phyloP scores from a whole-genome alignment of 1,139 yeast species.

The Candida tetrigidarum region DNA sequence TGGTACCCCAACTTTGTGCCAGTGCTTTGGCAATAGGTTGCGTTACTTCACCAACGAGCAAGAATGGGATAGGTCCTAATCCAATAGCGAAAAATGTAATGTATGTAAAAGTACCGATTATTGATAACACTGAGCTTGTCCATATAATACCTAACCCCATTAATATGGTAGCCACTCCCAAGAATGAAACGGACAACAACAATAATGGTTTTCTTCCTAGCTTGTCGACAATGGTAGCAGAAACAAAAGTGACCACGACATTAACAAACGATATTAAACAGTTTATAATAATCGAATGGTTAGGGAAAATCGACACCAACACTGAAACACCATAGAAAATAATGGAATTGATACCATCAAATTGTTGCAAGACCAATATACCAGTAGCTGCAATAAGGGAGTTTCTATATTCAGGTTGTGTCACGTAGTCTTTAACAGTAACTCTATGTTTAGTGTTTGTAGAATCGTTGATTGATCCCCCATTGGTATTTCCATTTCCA shows the following conservation, averaged over 20 bases:
- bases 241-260: slow-evolving; percentile 67
- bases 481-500: slow-evolving; percentile 13
- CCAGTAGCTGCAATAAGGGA: slow-evolving; percentile 73
- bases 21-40: slow-evolving; percentile 78
- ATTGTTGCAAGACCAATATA: slow-evolving; percentile 84
- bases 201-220: slow-evolving; percentile 80
- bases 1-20: slow-evolving; percentile 93
- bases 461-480: not conserved
- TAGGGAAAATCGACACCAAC: slow-evolving; percentile 69
- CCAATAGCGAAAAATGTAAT: slow-evolving; percentile 90
- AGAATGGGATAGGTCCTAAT: slow-evolving; percentile 92
- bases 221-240: slow-evolving; percentile 75
- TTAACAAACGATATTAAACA: slow-evolving; percentile 76
- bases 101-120: slow-evolving; percentile 69
- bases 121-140: slow-evolving; percentile 55
- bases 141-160: slow-evolving; percentile 69
- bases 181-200: slow-evolving; percentile 62
- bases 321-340: slow-evolving; percentile 92
- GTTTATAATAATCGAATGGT: slow-evolving; percentile 69
- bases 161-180: slow-evolving; percentile 67
- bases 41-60: slow-evolving; percentile 87
- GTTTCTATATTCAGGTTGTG: slow-evolving; percentile 52
- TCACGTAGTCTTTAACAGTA: slow-evolving; percentile 48
- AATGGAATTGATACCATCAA: slow-evolving; percentile 91
- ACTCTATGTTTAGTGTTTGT: slow-evolving; percentile 21